These are phyloP conservation scores for Hamigera avellanea DNA, from an alignment of 495 filamentous ascomycete species.

Conservation along the genomic window DNA sequence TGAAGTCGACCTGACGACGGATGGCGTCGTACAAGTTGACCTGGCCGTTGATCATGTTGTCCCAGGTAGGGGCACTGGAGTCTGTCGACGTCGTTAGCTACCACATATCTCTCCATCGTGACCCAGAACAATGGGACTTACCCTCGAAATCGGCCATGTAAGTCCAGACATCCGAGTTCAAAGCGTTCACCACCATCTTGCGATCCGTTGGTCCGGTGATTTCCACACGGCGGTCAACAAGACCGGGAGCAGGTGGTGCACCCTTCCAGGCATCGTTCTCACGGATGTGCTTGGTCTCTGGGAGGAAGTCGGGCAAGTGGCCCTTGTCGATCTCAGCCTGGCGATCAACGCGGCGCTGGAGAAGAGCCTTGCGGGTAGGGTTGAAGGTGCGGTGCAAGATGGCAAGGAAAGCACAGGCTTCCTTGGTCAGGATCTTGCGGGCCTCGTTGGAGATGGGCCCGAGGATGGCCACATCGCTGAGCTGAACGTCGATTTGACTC, in stretches of 20 bases:
- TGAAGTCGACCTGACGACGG: slow-evolving; percentile 91
- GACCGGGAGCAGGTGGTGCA: slow-evolving; percentile 81
- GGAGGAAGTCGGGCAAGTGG: slow-evolving; percentile 83
- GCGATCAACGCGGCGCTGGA: slow-evolving; percentile 74
- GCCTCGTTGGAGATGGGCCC: slow-evolving; percentile 66
- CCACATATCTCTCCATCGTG: no score
- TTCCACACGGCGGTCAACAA: slow-evolving; percentile 93
- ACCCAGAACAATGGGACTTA: slow-evolving; percentile 21
- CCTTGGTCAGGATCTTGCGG: slow-evolving; percentile 82
- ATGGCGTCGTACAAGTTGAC: slow-evolving; percentile 97
- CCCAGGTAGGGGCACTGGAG: slow-evolving; percentile 95
- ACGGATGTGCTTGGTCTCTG: slow-evolving; percentile 91
- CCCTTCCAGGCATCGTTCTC: slow-evolving; percentile 93
- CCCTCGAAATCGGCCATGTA: slow-evolving; percentile 99
- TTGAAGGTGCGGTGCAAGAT: slow-evolving; percentile 95
- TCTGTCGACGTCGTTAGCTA: no score
- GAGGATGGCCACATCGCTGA: slow-evolving; percentile 80
- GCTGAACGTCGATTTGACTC: slow-evolving; percentile 59
- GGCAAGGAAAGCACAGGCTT: slow-evolving; percentile 86
- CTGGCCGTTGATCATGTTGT: slow-evolving; percentile 98
- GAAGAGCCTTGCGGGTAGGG: slow-evolving; percentile 71
- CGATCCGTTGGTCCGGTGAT: slow-evolving; percentile 97
- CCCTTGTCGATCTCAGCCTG: slow-evolving; percentile 95
- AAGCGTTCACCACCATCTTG: slow-evolving; percentile 98
- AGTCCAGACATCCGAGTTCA: slow-evolving; percentile 97